Evolutionary conservation across 345 rosid genomes (phyloP).

Genomic region (Salix arbutifolia): DNA sequence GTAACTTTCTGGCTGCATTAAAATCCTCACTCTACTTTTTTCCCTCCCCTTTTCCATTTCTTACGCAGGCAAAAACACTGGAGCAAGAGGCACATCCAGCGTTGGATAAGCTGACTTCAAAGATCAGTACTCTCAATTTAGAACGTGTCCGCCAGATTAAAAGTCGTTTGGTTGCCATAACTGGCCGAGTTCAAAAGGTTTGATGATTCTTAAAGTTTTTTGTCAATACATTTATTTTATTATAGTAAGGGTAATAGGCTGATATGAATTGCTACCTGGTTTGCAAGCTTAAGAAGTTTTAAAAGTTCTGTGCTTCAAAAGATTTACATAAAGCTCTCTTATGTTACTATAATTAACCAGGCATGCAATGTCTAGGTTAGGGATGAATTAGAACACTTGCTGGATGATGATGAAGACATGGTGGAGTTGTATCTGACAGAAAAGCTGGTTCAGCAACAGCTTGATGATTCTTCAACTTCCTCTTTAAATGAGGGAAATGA

Average conservation of each 20-base stretch:
- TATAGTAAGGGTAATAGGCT: not conserved
- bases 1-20: not conserved
- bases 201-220: not conserved
- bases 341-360: not conserved
- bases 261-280: not conserved
- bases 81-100: constrained; percentile 73
- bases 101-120: constrained; percentile 64
- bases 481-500: constrained; percentile 54
- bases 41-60: constrained; percentile 6
- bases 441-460: constrained; percentile 52
- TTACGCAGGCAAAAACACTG: constrained; percentile 47
- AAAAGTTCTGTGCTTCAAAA: not conserved
- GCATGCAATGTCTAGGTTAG: constrained; percentile 50
- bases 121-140: constrained; percentile 66
- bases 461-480: constrained; percentile 59
- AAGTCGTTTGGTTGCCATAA: constrained; percentile 64
- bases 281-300: not conserved
- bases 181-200: constrained; percentile 74
- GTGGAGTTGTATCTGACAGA: constrained; percentile 96
- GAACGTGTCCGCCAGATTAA: constrained; percentile 69
- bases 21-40: not conserved
- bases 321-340: not conserved
- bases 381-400: constrained; percentile 84
- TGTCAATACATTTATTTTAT: not conserved
- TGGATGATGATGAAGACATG: constrained; percentile 97